These are phyloP conservation scores for Fusarium newnesense DNA, from an alignment of 2,329 filamentous ascomycete species.

Conservation along the genomic window DNA sequence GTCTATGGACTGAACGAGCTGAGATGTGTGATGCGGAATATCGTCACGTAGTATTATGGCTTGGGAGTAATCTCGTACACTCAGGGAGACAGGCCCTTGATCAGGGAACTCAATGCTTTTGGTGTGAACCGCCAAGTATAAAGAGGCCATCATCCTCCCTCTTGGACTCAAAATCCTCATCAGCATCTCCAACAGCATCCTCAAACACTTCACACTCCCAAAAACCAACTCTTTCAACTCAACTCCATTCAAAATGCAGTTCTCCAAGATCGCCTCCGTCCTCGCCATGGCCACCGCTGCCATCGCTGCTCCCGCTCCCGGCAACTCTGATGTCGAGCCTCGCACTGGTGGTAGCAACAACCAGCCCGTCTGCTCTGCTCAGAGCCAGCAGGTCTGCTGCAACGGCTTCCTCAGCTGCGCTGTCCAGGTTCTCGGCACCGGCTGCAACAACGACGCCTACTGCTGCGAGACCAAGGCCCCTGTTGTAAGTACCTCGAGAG, in stretches of 20 bases:
- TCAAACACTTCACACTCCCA: slow-evolving; percentile 3
- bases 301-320: slow-evolving; percentile 22
- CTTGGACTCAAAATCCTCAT: slow-evolving; percentile 3
- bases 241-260: slow-evolving; percentile 28
- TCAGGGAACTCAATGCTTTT: not conserved
- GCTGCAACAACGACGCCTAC: not conserved
- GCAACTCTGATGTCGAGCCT: slow-evolving; percentile 7
- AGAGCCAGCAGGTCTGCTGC: slow-evolving; percentile 26
- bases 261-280: slow-evolving; percentile 22
- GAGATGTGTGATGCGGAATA: not conserved
- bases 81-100: not conserved
- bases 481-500: not conserved
- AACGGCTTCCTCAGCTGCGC: slow-evolving; percentile 1
- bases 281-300: slow-evolving; percentile 22
- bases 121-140: slow-evolving; percentile 7
- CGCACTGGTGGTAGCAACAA: not conserved
- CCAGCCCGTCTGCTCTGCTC: slow-evolving; percentile 6
- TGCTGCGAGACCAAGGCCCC: not conserved
- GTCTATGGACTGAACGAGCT: not conserved
- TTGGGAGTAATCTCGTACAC: not conserved
- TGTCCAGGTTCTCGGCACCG: slow-evolving; percentile 14
- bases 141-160: not conserved
- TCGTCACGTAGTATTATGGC: not conserved
- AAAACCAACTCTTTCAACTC: not conserved
- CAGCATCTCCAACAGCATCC: slow-evolving; percentile 4